Conservation (phyloP, 345 rosid genomes). For the Corymbia maculata region DNA sequence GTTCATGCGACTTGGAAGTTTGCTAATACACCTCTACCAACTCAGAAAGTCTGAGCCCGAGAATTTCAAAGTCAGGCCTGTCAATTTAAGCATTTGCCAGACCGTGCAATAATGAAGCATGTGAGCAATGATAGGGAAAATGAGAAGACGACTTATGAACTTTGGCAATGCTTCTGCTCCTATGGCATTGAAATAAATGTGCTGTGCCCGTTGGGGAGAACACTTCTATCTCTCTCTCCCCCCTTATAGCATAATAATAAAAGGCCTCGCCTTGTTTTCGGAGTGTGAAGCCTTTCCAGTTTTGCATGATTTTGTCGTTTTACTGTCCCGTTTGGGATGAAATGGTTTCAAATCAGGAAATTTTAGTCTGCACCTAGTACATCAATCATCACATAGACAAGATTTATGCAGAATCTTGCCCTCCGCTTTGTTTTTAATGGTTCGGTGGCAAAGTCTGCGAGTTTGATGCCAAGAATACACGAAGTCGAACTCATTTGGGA, state of each 20-base stretch:
- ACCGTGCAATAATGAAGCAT: not conserved
- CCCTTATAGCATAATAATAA: not conserved
- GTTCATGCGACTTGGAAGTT: constrained; percentile 14
- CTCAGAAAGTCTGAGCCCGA: not conserved
- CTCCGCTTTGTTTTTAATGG: not conserved
- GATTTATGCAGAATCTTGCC: not conserved
- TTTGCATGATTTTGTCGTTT: not conserved
- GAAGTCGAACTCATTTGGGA: not conserved
- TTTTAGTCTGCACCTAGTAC: not conserved
- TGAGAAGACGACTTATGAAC: not conserved
- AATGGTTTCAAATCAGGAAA: not conserved
- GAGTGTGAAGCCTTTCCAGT: not conserved
- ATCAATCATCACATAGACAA: not conserved
- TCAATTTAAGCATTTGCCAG: not conserved
- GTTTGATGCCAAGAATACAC: not conserved
- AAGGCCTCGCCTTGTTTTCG: not conserved
- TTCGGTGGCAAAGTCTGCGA: not conserved
- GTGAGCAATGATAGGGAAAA: not conserved
- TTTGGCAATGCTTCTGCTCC: not conserved
- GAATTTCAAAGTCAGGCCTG: not conserved
- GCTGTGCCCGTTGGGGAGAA: not conserved
- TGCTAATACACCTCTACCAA: constrained; percentile 25
- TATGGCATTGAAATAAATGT: not conserved
- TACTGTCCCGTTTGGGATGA: not conserved
- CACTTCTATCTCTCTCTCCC: not conserved